Evolutionary conservation across 2,329 filamentous ascomycete species (phyloP).

Genomic region (Bipolaris sorokiniana): DNA sequence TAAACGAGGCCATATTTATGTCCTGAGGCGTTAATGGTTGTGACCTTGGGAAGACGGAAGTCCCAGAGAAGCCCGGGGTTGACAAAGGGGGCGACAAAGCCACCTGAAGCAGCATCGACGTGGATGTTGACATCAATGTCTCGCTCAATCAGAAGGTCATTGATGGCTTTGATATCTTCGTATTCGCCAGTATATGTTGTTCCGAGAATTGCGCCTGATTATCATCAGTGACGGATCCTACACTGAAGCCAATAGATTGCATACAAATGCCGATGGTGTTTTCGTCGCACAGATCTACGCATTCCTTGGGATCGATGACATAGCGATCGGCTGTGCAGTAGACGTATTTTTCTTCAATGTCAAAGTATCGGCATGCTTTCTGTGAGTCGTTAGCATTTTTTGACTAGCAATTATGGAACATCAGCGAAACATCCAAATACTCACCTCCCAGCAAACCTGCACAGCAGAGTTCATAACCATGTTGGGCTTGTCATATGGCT

Average conservation of each 20-base stretch:
- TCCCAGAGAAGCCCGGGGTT: constrained; percentile 87
- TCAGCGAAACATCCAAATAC: neutral
- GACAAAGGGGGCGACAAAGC: constrained; percentile 92
- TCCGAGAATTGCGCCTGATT: constrained; percentile 72
- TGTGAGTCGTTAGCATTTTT: constrained; percentile 3
- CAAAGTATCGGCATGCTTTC: constrained; percentile 81
- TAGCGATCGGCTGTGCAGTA: constrained; percentile 67
- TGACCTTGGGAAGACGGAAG: constrained; percentile 85
- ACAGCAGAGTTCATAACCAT: constrained; percentile 96
- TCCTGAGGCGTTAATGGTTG: constrained; percentile 92
- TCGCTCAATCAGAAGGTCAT: constrained; percentile 79
- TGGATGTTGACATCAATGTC: constrained; percentile 85
- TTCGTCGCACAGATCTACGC: constrained; percentile 67
- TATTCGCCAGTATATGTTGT: constrained; percentile 94
- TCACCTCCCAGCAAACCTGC: constrained; percentile 88
- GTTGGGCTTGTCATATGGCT: constrained; percentile 81
- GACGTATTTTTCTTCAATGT: constrained; percentile 85
- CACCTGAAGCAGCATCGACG: constrained; percentile 89
- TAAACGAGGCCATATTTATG: constrained; percentile 84
- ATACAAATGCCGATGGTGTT: constrained; percentile 85
- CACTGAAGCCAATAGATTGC: neutral
- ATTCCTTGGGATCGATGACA: constrained; percentile 68
- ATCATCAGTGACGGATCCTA: neutral
- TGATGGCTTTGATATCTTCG: constrained; percentile 90
- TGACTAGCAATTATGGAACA: too few relatives aligned